phyloP scores from a whole-genome alignment of 768 basidiomycete species.

The Serendipita sp. region DNA sequence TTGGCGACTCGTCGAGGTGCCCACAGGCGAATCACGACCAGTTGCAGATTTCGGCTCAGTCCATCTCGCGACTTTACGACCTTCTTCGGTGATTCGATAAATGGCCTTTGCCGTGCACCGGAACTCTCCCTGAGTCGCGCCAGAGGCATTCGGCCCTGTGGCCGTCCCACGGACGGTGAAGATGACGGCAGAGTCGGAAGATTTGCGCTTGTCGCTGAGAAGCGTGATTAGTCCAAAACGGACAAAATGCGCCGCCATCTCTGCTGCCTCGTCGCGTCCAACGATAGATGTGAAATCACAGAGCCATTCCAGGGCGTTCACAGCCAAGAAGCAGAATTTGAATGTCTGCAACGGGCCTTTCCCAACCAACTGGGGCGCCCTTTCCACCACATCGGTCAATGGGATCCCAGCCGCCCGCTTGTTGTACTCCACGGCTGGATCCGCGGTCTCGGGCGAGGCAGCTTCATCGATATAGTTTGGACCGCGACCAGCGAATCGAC shows the following conservation, averaged over 20 bases:
- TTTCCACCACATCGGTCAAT: constrained; percentile 56
- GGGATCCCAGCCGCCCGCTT: constrained; percentile 63
- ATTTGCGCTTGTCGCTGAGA: constrained; percentile 83
- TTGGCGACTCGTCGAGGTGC: constrained; percentile 37
- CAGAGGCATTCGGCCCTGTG: constrained; percentile 20
- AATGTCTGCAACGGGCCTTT: constrained; percentile 41
- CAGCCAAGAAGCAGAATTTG: constrained; percentile 62
- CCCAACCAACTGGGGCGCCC: constrained; percentile 36
- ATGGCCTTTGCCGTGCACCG: constrained; percentile 90
- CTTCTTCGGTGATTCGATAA: constrained; percentile 89
- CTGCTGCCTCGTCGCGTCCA: constrained; percentile 89
- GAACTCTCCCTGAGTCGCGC: constrained; percentile 83
- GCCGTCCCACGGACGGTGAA: constrained; percentile 78
- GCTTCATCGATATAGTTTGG: constrained; percentile 54
- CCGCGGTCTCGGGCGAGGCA: constrained; percentile 33
- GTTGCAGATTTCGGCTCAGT: constrained; percentile 23
- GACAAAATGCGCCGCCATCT: constrained; percentile 96
- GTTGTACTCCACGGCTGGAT: constrained; percentile 52
- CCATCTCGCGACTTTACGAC: constrained; percentile 76
- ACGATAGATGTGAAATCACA: constrained; percentile 95
- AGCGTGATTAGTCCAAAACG: constrained; percentile 81
- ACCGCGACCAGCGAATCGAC: constrained; percentile 79
- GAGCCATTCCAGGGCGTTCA: constrained; percentile 87
- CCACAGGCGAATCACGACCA: neutral
- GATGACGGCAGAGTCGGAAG: constrained; percentile 83